These are phyloP conservation scores for Cordyceps militaris DNA, from an alignment of 2,329 filamentous ascomycete species.

Conservation along the genomic window DNA sequence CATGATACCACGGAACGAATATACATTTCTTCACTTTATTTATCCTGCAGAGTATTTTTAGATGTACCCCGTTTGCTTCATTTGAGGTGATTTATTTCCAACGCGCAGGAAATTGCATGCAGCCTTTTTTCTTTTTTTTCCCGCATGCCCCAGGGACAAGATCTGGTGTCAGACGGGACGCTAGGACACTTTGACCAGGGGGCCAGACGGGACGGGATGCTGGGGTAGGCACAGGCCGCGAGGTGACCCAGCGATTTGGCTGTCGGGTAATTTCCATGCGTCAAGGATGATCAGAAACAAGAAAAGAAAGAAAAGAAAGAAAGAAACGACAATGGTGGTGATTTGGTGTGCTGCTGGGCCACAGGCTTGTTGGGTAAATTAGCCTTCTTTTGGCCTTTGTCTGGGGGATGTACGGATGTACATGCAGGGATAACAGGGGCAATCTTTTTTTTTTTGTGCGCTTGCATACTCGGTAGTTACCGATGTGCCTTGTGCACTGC, in stretches of 20 bases:
- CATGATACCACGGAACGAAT: neutral
- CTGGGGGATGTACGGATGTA: too few relatives aligned
- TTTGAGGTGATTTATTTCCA: neutral
- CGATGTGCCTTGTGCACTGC: neutral
- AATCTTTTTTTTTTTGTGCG: neutral
- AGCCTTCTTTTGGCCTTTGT: too few relatives aligned
- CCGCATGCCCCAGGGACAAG: neutral
- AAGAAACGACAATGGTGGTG: neutral
- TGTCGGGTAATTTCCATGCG: too few relatives aligned
- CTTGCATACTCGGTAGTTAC: too few relatives aligned
- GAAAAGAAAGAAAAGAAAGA: neutral
- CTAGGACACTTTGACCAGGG: neutral
- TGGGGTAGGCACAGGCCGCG: neutral
- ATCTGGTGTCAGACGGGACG: neutral
- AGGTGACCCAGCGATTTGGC: neutral
- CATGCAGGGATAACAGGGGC: too few relatives aligned
- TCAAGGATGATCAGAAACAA: too few relatives aligned
- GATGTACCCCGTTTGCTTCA: too few relatives aligned
- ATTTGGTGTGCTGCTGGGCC: neutral
- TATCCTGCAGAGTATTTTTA: too few relatives aligned
- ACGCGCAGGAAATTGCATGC: neutral
- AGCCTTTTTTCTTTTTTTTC: neutral
- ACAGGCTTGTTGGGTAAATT: neutral
- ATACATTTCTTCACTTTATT: neutral
- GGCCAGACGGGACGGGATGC: neutral